phyloP scores from a whole-genome alignment of 768 basidiomycete genomes.

The Ramaria sp. region DNA sequence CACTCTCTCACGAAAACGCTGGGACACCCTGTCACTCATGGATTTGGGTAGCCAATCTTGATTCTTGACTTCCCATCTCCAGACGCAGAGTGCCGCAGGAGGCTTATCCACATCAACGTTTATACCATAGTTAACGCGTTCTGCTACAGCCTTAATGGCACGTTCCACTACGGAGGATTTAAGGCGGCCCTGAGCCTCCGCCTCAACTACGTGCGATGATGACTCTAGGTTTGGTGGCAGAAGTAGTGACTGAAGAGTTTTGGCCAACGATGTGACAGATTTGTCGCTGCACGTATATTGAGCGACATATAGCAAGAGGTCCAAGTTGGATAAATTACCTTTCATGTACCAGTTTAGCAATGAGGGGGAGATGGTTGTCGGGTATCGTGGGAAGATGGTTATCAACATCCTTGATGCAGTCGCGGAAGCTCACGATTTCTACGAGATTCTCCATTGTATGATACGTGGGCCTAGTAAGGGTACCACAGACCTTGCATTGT shows the following conservation, averaged over 20 bases:
- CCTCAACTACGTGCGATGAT: slow-evolving; percentile 19
- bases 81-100: slow-evolving; percentile 58
- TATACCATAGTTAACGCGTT: slow-evolving; percentile 74
- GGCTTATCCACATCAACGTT: slow-evolving; percentile 34
- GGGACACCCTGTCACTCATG: slow-evolving; percentile 49
- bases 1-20: slow-evolving; percentile 54
- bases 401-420: slow-evolving; percentile 34
- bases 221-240: slow-evolving; percentile 44
- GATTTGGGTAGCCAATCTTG: slow-evolving; percentile 59
- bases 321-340: slow-evolving; percentile 39
- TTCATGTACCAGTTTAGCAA: slow-evolving; percentile 79
- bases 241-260: slow-evolving; percentile 59
- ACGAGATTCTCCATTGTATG: slow-evolving; percentile 10
- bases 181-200: slow-evolving; percentile 27
- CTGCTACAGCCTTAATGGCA: slow-evolving; percentile 51
- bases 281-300: slow-evolving; percentile 49
- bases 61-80: slow-evolving; percentile 80
- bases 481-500: slow-evolving; percentile 60
- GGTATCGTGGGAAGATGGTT: slow-evolving; percentile 50
- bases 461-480: slow-evolving; percentile 2
- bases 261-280: slow-evolving; percentile 47
- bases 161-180: slow-evolving; percentile 41
- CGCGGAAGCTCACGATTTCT: slow-evolving; percentile 74
- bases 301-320: neutral
- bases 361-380: slow-evolving; percentile 57